Percentiles rank a stretch among this genome's conserved stretches.
These are phyloP conservation scores for Erythrophleum ivorense DNA, from an alignment of 331 rosid genomes.

Conservation along the genomic window DNA sequence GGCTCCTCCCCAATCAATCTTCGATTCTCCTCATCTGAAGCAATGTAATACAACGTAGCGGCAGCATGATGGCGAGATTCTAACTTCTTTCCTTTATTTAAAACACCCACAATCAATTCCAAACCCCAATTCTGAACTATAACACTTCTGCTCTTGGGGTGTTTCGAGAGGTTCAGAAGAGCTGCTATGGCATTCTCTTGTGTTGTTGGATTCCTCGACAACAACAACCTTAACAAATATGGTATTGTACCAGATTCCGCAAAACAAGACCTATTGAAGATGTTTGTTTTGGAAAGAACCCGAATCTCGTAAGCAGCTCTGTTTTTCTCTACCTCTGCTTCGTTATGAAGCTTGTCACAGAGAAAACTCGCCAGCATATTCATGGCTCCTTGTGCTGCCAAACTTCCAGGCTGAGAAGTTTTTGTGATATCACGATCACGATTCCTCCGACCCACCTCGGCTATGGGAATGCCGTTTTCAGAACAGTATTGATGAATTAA, in stretches of 20 bases:
- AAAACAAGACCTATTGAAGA: constrained; percentile 74
- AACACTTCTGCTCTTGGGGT: constrained; percentile 47
- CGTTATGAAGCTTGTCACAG: constrained; percentile 38
- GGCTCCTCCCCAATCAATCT: constrained; percentile 60
- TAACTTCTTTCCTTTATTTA: constrained; percentile 51
- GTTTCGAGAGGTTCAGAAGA: constrained; percentile 77
- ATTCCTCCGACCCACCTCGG: constrained; percentile 46
- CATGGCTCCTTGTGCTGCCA: constrained; percentile 63
- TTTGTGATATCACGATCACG: constrained; percentile 48
- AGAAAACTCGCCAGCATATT: constrained; percentile 55
- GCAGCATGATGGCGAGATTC: constrained; percentile 76
- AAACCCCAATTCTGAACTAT: constrained; percentile 65
- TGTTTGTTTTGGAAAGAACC: constrained; percentile 73
- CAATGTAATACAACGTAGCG: constrained; percentile 70
- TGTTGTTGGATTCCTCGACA: constrained; percentile 41
- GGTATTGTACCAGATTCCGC: constrained; percentile 67
- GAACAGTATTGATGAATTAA: constrained; percentile 61
- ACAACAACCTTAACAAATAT: constrained; percentile 53
- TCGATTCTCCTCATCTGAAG: constrained; percentile 62
- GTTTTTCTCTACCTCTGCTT: constrained; percentile 48
- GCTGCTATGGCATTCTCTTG: constrained; percentile 80
- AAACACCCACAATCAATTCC: constrained; percentile 54
- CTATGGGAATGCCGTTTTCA: constrained; percentile 49
- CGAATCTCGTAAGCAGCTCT: constrained; percentile 66
- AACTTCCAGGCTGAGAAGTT: constrained; percentile 45